Base-by-base conservation (phyloP, 1,139 yeast genomes). In the Zygoascus sp. region DNA sequence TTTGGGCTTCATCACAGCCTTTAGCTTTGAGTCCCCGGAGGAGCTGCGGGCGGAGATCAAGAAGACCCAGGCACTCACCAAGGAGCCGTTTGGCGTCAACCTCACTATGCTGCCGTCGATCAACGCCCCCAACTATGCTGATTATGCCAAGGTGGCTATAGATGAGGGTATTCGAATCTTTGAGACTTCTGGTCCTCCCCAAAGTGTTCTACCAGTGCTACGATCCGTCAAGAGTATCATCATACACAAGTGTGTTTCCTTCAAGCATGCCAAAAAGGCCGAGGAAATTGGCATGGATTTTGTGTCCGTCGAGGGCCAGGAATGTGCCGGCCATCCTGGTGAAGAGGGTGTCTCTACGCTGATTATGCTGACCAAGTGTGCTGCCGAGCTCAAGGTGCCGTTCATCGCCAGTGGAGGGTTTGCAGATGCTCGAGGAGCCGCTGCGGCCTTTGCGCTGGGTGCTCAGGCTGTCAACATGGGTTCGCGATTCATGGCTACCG, bases 271-370 rank as follows among this genome's bases (percentile, higher is more conserved):
- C 3, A 49, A 59, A 21, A 59, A 59, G 42, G 69, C 69, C 21
- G 58, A 65, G 53, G 40, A 51, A 20, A 53, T 62, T 16, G 69
- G 69, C 8, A 69, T 63, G 20, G 63, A 62, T 27, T 66, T 66
- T 32, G 54, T 65, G 36, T 58, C 65, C 30, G 65, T 65, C 30
- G 69, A 65, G 45, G 69, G 69, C 7, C 61, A 61, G 44, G 69
- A 63, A 48, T 65, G 69, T 43, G 69, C 69, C 6, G 69, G 69
- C 19, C 69, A 65, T 46, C 69, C 69, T 15, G 69, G 69, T 20
- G 69, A 65, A 51, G 64, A 64, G 50, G 69, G 61, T 39, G 50
- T 65, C 23, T 52, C 64, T 25, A 55, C 62, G 16, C 50, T 65
- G 47, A 53, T 65, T 21, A 56, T 65, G 30, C 57, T 65, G 22